Evolutionary conservation across 1,284 basidiomycete genomes (phyloP), one percentile per base, ranked within the genome.

Genomic region (Amylostereum chailletii): DNA sequence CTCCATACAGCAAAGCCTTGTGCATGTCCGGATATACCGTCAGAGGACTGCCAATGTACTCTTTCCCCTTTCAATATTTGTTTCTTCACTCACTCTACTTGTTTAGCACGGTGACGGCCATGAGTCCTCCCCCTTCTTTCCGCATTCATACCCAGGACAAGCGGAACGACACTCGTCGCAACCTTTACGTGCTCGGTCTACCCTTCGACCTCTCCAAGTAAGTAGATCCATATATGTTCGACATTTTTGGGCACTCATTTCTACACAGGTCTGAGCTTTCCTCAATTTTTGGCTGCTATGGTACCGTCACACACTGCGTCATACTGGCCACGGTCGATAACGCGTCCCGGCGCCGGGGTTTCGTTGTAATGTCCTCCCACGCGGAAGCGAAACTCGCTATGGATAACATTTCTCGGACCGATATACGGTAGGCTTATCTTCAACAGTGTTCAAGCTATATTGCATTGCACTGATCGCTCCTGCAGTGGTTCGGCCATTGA

Each of bases 301-400:
- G 86, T 34, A 73, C 66, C 6, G 84, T 89, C 7, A 65, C 73
- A 1, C 86, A 89, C 60, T 82, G 79, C 38, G 86, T 89, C 30
- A 85, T 89, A 46, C 71, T 89, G 29, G 86, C 86, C 4, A 89
- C 86, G 2, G 77, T 87, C 37, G 86, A 89, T 58, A 86, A 84
- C 54, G 81, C 85, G 42, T 89, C 86, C 37, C 78, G 86, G 47
- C 76, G 86, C 45, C 81, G 86, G 44, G 86, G 86, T 2, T 89
- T 89, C 60, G 70, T 89, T 34, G 86, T 89, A 30, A 88, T 89
- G 86, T 77, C 77, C 31, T 69, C 68, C 27, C 77, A 88, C 55
- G 74, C 75, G 46, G 81, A 87, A 60, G 86, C 86, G 1, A 80
- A 71, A 57, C 57, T 61, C 29, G 86, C 82, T 0, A 86, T 89